Evolutionary conservation across 352 stramenopile species (phyloP), one percentile per base, ranked within the genome.

Genomic region (Globisporangium paddicum): DNA sequence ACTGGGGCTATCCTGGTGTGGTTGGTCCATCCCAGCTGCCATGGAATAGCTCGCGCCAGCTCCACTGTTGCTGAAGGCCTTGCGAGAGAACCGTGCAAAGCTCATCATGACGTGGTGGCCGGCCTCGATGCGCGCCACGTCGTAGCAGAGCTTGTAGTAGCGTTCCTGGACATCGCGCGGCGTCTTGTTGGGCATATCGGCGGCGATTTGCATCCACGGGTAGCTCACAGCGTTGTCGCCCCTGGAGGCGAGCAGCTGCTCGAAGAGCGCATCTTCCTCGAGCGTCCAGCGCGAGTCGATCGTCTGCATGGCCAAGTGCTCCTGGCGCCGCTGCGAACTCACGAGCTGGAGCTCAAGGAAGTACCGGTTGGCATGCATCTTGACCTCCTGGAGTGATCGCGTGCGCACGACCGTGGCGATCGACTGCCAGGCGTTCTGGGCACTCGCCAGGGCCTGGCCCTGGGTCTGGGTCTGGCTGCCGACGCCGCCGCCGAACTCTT

Each of bases 141-240:
- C 84, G 48, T 87, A 78, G 54, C 83, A 87, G 28, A 91, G 81
- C 72, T 88, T 87, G 55, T 81, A 64, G 63, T 87, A 94, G 42
- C 84, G 71, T 46, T 88, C 79, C 10, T 83, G 74, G 5, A 86
- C 64, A 19, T 83, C 78, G 1, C 72, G 66, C 3, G 73, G 56
- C 2, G 68, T 75, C 55, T 89, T 92, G 18, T 71, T 72, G 8
- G 69, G 69, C 3, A 92, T 61, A 48, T 68, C 62, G 19, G 67
- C 69, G 3, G 80, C 79, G 66, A 94, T 87, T 0, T 62, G 48
- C 13, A 78, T 70, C 82, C 84, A 92, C 16, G 77, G 69, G 52
- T 86, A 88, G 42, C 73, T 88, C 23, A 65, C 67, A 6, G 49
- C 60, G 10, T 37, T 26, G 10, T 37, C 40, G 10, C 19, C 18